Evolutionary conservation across 768 basidiomycete species (phyloP).

Genomic region (Trametes punicea): DNA sequence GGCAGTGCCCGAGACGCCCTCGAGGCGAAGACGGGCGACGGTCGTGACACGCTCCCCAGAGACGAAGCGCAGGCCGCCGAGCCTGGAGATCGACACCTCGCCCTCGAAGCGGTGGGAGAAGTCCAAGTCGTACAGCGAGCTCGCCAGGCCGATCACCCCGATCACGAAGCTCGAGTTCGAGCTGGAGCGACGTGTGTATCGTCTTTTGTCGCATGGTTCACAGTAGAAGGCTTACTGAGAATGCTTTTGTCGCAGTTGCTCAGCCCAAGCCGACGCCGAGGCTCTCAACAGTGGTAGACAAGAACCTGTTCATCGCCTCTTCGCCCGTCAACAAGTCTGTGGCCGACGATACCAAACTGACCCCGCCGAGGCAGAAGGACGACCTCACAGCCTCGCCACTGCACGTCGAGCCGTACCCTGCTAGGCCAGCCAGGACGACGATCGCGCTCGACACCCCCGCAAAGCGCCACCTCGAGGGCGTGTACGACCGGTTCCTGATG

Average conservation of each 20-base stretch:
- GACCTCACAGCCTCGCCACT: constrained; percentile 59
- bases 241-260: constrained; percentile 16
- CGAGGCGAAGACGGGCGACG: constrained; percentile 51
- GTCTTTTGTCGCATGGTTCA: too few species aligned
- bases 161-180: constrained; percentile 63
- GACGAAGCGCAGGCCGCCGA: constrained; percentile 23
- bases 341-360: constrained; percentile 53
- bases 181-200: constrained; percentile 53
- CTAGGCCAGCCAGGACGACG: constrained; percentile 38
- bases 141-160: constrained; percentile 66
- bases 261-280: constrained; percentile 35
- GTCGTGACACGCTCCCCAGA: constrained; percentile 64
- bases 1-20: constrained; percentile 33
- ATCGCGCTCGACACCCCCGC: constrained; percentile 47
- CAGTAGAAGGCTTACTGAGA: background rate
- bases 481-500: constrained; percentile 78
- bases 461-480: constrained; percentile 60
- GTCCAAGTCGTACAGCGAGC: constrained; percentile 61
- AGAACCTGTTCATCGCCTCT: constrained; percentile 62
- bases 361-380: constrained; percentile 43
- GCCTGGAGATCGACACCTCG: constrained; percentile 44
- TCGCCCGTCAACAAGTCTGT: constrained; percentile 38
- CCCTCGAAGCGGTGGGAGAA: constrained; percentile 67
- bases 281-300: constrained; percentile 66
- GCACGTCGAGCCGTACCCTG: constrained; percentile 64